These are phyloP conservation scores for Chlamydomonas sphaeroides DNA, from an alignment of 139 green algal genomes.

Conservation along the genomic window DNA sequence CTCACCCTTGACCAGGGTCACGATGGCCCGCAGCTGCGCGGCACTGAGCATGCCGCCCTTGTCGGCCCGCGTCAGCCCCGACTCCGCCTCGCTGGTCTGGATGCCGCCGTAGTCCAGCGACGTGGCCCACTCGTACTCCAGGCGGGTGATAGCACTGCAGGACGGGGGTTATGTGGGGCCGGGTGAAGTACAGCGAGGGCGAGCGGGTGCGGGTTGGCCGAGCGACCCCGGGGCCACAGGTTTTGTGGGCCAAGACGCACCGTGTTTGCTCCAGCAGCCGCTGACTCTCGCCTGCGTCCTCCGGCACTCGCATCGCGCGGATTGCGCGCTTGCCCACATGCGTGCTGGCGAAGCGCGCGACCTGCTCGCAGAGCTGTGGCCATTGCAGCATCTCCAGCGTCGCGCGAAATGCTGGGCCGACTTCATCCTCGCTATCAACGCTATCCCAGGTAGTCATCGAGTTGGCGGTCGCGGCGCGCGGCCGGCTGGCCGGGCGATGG, in stretches of 20 bases:
- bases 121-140: constrained; percentile 66
- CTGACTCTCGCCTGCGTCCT: constrained; percentile 40
- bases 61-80: constrained; percentile 62
- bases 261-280: constrained; percentile 67
- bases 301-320: constrained; percentile 46
- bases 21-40: constrained; percentile 34
- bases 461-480: too few relatives aligned
- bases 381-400: constrained; percentile 79
- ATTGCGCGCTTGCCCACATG: constrained; percentile 65
- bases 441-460: too few relatives aligned
- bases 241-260: constrained; percentile 7
- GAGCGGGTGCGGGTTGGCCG: too few relatives aligned
- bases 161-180: not conserved
- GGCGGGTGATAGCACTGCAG: constrained; percentile 57
- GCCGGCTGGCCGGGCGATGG: too few relatives aligned
- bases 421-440: not conserved
- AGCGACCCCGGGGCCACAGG: not conserved
- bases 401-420: constrained; percentile 61
- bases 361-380: constrained; percentile 70
- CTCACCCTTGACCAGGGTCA: constrained; percentile 16
- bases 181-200: not conserved
- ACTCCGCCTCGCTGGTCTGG: constrained; percentile 59
- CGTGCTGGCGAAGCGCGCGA: constrained; percentile 77
- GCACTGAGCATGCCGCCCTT: constrained; percentile 72
- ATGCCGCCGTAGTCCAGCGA: constrained; percentile 85